Evolutionary conservation across 495 filamentous ascomycete genomes (phyloP), one percentile per base, ranked within the genome.

Genomic region (Xylaria castorea): DNA sequence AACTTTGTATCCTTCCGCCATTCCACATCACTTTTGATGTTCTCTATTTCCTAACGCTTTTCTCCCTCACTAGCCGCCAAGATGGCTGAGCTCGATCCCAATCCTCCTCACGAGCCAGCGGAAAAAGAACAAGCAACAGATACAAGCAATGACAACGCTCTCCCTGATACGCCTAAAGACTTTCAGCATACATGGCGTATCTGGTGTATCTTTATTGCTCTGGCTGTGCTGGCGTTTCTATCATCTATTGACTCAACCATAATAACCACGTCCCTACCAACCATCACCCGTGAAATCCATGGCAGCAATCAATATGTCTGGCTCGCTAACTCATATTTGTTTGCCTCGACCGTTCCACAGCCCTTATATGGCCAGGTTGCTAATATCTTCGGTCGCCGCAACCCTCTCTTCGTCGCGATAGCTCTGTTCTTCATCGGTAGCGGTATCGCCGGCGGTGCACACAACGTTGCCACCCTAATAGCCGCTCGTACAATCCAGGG

Each of bases 311-410:
- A 66, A 27, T 66, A 66, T 50, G 63, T 89, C 72, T 89, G 87
- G 88, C 82, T 83, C 68, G 85, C 85, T 16, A 87, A 86, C 7
- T 84, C 84, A 1, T 89, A 86, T 73, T 75, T 87, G 22, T 80
- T 89, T 2, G 79, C 76, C 60, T 85, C 83, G n/a, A 86, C 79
- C 32, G 75, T 80, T 25, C 77, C 80, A 25, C 80, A 81, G 34
- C 83, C 82, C 11, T 75, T 84, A 53, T 86, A 81, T 76, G 76
- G 77, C 22, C 83, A 81, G 72, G 74, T 84, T 27, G 79, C 76
- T 25, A 91, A 94, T 73, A 92, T 94, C 66, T 94, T 89, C 83
- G 93, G 93, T 4, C 87, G 93, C 25, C 94, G 94, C 75, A 85
- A 85, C 20, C 88, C 92, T 44, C 82, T 94, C 46, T 81, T 94